phyloP scores from a whole-genome alignment of 768 basidiomycete genomes.

The Amanita rubescens region DNA sequence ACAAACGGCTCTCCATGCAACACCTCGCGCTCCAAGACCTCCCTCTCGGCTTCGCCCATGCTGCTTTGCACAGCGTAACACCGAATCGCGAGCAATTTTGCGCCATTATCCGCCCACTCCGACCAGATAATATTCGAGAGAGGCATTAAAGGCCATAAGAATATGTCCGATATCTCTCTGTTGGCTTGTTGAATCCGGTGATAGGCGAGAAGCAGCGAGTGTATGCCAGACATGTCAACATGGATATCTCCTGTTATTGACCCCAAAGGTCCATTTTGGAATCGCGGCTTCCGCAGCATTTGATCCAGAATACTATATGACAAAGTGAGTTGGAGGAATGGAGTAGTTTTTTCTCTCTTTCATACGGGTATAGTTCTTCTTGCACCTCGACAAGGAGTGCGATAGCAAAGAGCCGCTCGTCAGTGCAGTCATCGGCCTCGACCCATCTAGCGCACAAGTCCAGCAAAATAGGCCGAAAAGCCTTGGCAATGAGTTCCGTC shows the following conservation, averaged over 20 bases:
- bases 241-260: slow-evolving; percentile 30
- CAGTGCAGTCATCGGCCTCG: slow-evolving; percentile 38
- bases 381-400: slow-evolving; percentile 59
- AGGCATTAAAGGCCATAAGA: slow-evolving; percentile 62
- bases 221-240: slow-evolving; percentile 42
- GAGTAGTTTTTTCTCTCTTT: slow-evolving; percentile 11
- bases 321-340: slow-evolving; percentile 9
- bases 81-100: slow-evolving; percentile 63
- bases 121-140: slow-evolving; percentile 38
- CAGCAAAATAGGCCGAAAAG: slow-evolving; percentile 70
- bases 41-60: slow-evolving; percentile 72
- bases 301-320: slow-evolving; percentile 47
- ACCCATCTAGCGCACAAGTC: slow-evolving; percentile 84
- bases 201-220: slow-evolving; percentile 68
- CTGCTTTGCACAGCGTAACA: slow-evolving; percentile 73
- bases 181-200: slow-evolving; percentile 75
- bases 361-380: slow-evolving; percentile 68
- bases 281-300: slow-evolving; percentile 36
- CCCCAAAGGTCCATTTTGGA: slow-evolving; percentile 48
- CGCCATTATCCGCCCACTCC: slow-evolving; percentile 44
- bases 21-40: slow-evolving; percentile 50
- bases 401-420: slow-evolving; percentile 48
- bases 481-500: slow-evolving; percentile 51
- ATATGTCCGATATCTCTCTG: slow-evolving; percentile 51
- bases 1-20: slow-evolving; percentile 48